Base-by-base conservation (phyloP, 2,329 filamentous ascomycete genomes). In the Microcera coccophila region DNA sequence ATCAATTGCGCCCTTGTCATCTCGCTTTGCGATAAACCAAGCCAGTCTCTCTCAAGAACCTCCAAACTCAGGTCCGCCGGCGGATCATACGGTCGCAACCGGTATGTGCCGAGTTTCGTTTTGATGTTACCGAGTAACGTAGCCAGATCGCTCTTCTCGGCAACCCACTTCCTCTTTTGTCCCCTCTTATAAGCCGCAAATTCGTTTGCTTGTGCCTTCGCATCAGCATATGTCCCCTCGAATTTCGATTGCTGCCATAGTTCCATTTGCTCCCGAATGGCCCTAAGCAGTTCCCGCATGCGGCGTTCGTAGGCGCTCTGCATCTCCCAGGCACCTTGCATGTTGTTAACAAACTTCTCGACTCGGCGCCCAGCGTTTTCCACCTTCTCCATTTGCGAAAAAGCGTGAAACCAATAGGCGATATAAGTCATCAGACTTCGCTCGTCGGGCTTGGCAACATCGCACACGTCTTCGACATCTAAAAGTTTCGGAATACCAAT, bases 321-420 rank as follows among this genome's bases (percentile, higher is more conserved):
- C 93, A 98, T 98, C 69, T 96, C 91, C 93, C 93, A 98, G 8
- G 93, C 91, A 17, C 93, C 93, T 63, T 96, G 90, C 93, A 98
- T 97, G 65, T 93, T 97, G 63, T 88, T 89, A 57, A 98, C 87
- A 61, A 98, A 98, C 68, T 98, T 98, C 71, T 98, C 93, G 4
- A 98, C 93, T 54, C 93, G 81, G 48, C 93, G 81, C 4, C 93
- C 93, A 4, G 93, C 93, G 63, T 98, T 98, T 68, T 98, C 93
- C 8, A 98, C 93, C 64, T 91, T 87, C 70, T 98, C 93, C 84
- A 98, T 94, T 62, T 97, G 91, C 21, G 91, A 97, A 65, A 98
- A 98, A 57, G 93, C 93, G 63, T 98, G 93, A 77, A 98, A 98
- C 93, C 93, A 98, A 73, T 98, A 98, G 52, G 93, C 93, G 58